Evolutionary conservation across 2,329 filamentous ascomycete species (phyloP), one percentile per base, ranked within the genome.

Genomic region (Cephalotrichum gorgonifer): DNA sequence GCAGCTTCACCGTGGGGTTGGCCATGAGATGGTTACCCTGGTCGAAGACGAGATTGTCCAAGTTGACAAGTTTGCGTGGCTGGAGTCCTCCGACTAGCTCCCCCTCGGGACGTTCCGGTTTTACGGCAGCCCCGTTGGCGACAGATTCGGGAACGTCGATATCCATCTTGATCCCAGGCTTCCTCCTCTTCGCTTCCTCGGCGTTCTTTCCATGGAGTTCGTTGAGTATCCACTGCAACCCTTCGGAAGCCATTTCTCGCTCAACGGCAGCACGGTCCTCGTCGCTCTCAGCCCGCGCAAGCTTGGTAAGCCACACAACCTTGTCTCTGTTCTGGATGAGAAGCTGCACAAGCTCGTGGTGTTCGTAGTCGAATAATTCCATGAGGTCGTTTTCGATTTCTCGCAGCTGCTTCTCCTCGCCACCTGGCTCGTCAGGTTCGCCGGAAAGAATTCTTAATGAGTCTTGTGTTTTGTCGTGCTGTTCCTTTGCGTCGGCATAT

Each of bases 21-120:
- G 93, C 97, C 91, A 97, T 98, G 41, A 98, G 76, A 71, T 98
- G 93, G 60, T 97, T 98, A 48, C 93, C 93, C 67, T 97, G 91
- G 57, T 97, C 93, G 62, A 98, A 98, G 35, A 96, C 79, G 30
- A 98, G 79, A 59, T 97, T 97, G 51, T 98, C 91, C 47, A 98
- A 74, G 62, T 97, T 97, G 63, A 98, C 88, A 42, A 88, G 71
- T 61, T 87, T 88, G 56, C 83, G 83, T 2, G 94, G 93, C 59
- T 93, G 86, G 33, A 98, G 73, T 14, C 88, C 89, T 49, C 90
- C 88, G 28, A 89, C 76, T 20, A 95, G 71, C 47, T 79, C 78
- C 47, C 82, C 83, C 44, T 88, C 85, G 22, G 71, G 64, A 43
- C 76, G 75, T 53, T 85, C 78, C 2, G 63, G 65, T 25, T 68